A percentile compares a stretch with the other conserved stretches of the same genome.
Evolutionary conservation across 257 asterid species (phyloP).

Genomic region (Datura wrightii): DNA sequence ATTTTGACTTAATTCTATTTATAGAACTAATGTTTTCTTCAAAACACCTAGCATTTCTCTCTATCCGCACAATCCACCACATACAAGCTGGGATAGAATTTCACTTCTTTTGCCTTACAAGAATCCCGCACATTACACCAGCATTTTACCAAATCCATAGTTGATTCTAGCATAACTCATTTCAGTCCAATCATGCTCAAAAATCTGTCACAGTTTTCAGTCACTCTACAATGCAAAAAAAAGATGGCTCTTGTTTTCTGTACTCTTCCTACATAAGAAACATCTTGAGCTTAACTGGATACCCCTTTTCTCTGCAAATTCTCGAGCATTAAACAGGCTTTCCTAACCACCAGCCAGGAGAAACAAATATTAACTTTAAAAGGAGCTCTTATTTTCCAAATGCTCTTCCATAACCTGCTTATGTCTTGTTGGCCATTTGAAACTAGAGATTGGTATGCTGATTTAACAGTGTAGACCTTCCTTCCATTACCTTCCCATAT

Average conservation of each 20-base stretch:
- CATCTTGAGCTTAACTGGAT: not conserved
- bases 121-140: not conserved
- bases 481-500: not conserved
- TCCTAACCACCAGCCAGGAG: conserved; percentile 12
- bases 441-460: not conserved
- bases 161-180: not conserved
- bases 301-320: not conserved
- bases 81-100: conserved; percentile 19
- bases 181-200: not conserved
- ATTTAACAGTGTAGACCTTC: not conserved
- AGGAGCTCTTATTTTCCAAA: not conserved
- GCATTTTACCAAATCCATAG: not conserved
- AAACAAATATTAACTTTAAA: not conserved
- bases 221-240: not conserved
- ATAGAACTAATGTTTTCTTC: not conserved
- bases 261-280: not conserved
- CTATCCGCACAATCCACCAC: not conserved
- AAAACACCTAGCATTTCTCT: not conserved
- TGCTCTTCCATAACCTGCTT: not conserved
- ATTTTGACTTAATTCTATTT: not conserved
- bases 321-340: not conserved
- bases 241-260: not conserved
- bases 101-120: not conserved
- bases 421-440: conserved; percentile 13
- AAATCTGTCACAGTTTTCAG: not conserved